Evolutionary conservation across 257 asterid species (phyloP).

Genomic region (Solanum chmielewskii): DNA sequence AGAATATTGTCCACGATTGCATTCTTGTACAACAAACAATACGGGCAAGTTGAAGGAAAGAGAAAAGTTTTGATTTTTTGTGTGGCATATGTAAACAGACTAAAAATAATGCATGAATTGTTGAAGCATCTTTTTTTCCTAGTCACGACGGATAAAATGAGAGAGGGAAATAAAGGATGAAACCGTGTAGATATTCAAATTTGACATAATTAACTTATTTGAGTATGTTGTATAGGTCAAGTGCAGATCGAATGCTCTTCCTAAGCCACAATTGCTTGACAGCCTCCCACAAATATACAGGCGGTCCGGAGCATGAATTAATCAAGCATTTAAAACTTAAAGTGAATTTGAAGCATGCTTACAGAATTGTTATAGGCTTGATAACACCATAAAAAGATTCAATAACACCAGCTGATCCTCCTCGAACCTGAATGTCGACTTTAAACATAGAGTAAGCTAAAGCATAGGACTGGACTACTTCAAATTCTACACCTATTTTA

Average conservation of each 20-base stretch:
- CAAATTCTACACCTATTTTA: not conserved
- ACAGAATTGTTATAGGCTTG: constrained; percentile 69
- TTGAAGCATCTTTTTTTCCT: not conserved
- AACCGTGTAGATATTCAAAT: not conserved
- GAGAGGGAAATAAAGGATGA: not conserved
- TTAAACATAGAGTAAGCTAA: not conserved
- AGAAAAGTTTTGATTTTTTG: not conserved
- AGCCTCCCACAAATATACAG: not conserved
- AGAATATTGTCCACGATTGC: not conserved
- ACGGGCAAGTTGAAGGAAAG: not conserved
- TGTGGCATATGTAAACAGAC: not conserved
- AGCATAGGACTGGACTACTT: not conserved
- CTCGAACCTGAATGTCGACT: constrained; percentile 51
- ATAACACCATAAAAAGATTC: constrained; percentile 77
- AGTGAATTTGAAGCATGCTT: constrained; percentile 4
- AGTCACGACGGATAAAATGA: not conserved
- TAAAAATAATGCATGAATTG: not conserved
- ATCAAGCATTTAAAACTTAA: not conserved
- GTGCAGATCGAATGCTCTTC: not conserved
- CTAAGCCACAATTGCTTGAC: not conserved
- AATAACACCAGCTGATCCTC: constrained; percentile 82
- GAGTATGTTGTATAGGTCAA: not conserved
- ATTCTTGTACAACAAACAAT: not conserved
- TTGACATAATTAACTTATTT: not conserved
- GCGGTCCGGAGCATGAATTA: not conserved